Conservation (phyloP, 2,329 filamentous ascomycete genomes). For the Cordyceps farinosa region DNA sequence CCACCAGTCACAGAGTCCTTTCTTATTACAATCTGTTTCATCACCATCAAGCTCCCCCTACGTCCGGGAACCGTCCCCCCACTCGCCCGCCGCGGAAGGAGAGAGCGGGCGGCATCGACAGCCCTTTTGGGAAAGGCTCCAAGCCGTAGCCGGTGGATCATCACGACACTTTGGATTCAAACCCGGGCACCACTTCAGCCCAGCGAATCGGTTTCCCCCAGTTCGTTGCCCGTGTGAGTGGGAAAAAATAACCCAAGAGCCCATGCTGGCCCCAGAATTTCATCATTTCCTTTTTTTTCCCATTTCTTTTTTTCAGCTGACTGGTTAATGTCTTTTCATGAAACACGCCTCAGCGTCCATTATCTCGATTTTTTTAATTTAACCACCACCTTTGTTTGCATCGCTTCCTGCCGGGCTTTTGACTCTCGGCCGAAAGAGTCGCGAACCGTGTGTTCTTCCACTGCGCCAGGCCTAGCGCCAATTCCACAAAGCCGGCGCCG, state of each 20-base stretch:
- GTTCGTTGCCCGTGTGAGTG: not conserved
- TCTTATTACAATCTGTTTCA: not conserved
- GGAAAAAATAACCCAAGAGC: not conserved
- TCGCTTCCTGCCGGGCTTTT: no score
- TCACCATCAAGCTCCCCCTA: not conserved
- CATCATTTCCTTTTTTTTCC: not conserved
- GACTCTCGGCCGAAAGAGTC: no score
- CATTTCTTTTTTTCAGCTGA: not conserved
- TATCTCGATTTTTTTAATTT: no score
- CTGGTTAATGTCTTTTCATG: no score
- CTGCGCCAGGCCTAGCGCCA: no score
- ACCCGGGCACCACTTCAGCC: not conserved
- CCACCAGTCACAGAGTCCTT: no score
- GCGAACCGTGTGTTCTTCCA: no score
- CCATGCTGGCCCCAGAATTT: not conserved
- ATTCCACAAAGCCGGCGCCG: no score
- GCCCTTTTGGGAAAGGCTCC: constrained; percentile 7
- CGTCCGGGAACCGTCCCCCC: not conserved
- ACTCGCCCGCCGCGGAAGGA: no score
- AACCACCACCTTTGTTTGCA: no score
- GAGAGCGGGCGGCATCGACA: constrained; percentile 11
- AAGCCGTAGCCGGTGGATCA: not conserved
- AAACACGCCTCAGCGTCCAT: no score
- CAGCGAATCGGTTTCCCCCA: not conserved
- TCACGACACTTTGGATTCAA: not conserved